These are phyloP conservation scores for Diaporthe humulicola DNA, from an alignment of 2,329 filamentous ascomycete species.

Conservation along the genomic window DNA sequence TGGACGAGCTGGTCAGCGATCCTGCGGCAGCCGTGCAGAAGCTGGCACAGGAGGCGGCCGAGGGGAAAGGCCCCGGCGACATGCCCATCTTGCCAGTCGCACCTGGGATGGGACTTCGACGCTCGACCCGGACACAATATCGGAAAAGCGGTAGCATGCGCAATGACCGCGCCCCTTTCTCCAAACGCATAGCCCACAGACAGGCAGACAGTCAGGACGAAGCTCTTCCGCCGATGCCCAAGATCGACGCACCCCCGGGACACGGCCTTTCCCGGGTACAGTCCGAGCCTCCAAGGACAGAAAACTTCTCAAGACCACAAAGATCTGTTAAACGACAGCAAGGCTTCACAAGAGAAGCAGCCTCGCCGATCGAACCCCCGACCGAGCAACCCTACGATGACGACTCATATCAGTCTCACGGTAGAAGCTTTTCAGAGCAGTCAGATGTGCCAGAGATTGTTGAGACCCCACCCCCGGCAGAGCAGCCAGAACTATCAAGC, in stretches of 20 bases:
- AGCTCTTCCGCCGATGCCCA: slow-evolving; percentile 55
- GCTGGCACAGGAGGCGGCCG: slow-evolving; percentile 68
- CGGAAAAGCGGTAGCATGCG: slow-evolving; percentile 86
- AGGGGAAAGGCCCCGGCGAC: slow-evolving; percentile 67
- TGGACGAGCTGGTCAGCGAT: slow-evolving; percentile 88
- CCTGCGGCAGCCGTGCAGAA: slow-evolving; percentile 79
- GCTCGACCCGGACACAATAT: slow-evolving; percentile 94
- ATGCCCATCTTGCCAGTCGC: slow-evolving; percentile 87
- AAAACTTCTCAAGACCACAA: slow-evolving; percentile 74
- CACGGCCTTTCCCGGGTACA: slow-evolving; percentile 73
- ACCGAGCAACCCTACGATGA: slow-evolving; percentile 22
- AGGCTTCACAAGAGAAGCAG: slow-evolving; percentile 61
- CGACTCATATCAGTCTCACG: slow-evolving; percentile 43
- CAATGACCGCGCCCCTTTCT: slow-evolving; percentile 80
- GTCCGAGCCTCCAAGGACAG: slow-evolving; percentile 74
- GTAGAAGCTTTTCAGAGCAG: slow-evolving; percentile 50
- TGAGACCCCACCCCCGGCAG: slow-evolving; percentile 69
- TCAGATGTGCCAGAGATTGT: slow-evolving; percentile 69
- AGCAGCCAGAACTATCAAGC: slow-evolving; percentile 52
- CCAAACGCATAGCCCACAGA: slow-evolving; percentile 76
- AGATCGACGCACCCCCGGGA: slow-evolving; percentile 61
- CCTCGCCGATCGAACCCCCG: slow-evolving; percentile 40
- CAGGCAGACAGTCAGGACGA: slow-evolving; percentile 71
- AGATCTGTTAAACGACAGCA: slow-evolving; percentile 62
- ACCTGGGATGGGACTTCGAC: slow-evolving; percentile 82